Percentiles rank a stretch among this genome's conserved stretches.
Evolutionary conservation across 805 yeast genomes (phyloP).

Genomic region (Pichia gijzeniarum): DNA sequence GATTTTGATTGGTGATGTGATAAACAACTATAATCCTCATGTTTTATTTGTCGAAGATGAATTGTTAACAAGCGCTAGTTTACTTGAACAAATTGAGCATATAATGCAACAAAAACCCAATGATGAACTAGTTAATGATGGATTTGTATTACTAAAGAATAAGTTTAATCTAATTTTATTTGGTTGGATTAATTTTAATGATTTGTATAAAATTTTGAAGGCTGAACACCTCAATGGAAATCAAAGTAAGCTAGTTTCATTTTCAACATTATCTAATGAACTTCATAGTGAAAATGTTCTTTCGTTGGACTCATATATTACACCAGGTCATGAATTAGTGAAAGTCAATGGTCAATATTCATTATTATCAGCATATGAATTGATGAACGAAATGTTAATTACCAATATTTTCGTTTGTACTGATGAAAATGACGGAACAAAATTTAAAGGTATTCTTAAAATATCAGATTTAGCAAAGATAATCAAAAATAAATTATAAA

Average conservation of each 20-base stretch:
- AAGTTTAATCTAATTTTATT: neutral
- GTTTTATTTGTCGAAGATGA: constrained; percentile 6
- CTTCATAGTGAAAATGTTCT: neutral
- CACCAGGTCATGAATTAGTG: constrained; percentile 15
- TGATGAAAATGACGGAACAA: constrained; percentile 15
- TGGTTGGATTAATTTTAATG: constrained; percentile 11
- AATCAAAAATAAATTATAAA: constrained; percentile 1
- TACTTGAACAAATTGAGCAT: neutral
- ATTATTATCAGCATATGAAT: constrained; percentile 31
- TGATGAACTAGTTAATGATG: constrained; percentile 2
- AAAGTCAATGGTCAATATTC: constrained; percentile 28
- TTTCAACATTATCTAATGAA: neutral
- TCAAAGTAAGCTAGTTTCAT: constrained; percentile 1
- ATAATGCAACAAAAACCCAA: neutral
- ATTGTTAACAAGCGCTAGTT: neutral
- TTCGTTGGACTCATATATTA: constrained; percentile 5
- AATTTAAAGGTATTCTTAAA: constrained; percentile 9
- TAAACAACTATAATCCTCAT: constrained; percentile 1
- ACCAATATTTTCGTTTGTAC: constrained; percentile 27
- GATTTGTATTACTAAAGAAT: constrained; percentile 7
- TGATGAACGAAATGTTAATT: constrained; percentile 35
- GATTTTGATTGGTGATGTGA: constrained; percentile 1
- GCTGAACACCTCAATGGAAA: neutral
- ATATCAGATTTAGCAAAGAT: constrained; percentile 9
- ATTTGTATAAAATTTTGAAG: constrained; percentile 1